Base-by-base conservation (phyloP, 805 yeast genomes). In the Ogataea thermomethanolica region DNA sequence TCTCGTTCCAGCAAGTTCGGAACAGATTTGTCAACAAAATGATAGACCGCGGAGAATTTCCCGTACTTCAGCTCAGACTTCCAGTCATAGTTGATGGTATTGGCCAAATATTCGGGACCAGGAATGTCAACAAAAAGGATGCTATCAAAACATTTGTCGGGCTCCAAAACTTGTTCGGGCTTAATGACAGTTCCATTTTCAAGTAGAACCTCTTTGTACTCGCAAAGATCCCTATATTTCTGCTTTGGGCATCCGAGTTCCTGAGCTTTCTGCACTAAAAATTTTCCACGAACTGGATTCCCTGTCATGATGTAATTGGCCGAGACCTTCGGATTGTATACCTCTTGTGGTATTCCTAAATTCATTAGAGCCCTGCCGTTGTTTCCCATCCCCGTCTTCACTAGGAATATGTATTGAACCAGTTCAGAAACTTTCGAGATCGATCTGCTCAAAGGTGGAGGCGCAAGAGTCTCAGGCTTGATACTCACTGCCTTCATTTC, bases 51-150 rank as follows among this genome's bases (percentile, higher is more conserved):
- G 1, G 78, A 74, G 37, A 45, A 55, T 8, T 50, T 43, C 2
- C 39, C 40, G 4, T 39, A 35, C 2, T 37, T 25, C 4, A 50
- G 11, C 2, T 51, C 54, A 1, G 15, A 22, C 15, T 40, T 12
- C 63, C 65, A 56, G 21, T 60, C 51, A 26, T 52, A 37, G 4
- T 25, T 15, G 5, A 64, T 15, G 0, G 68, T 61, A 9, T 44
- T 58, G 13, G 46, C 48, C 11, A 78, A 57, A 52, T 81, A 84
- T 0, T 55, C 58, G 0, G 46, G 39, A 12, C 69, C 65, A 0
- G 96, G 96, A 17, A 88, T 73, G 54, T 91, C 97, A 6, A 91
- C 50, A 2, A 91, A 67, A 21, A 88, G 56, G 10, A 85, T 65
- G 25, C 82, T 76, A 1, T 78, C 71, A 41, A 84, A 84, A 1